phyloP scores from a whole-genome alignment of 1,139 yeast genomes.

The Candida pseudoviswanathii region DNA sequence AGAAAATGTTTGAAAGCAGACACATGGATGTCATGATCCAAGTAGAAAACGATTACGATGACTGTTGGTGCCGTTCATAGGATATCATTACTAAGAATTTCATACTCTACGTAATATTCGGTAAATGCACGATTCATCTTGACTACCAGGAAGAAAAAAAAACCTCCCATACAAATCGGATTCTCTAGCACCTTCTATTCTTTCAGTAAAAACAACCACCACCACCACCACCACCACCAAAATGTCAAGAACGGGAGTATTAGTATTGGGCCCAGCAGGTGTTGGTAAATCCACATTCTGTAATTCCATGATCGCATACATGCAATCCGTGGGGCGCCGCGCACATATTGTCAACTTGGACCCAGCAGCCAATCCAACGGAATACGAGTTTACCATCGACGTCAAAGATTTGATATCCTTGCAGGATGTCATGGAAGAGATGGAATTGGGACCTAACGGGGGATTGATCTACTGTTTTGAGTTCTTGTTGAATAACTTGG shows the following conservation, averaged over 20 bases:
- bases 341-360: conserved; percentile 95
- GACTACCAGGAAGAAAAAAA: neutral
- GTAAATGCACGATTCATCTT: conserved; percentile 3
- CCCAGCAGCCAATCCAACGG: conserved; percentile 96
- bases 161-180: neutral
- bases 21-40: conserved; percentile 57
- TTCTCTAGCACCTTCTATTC: neutral
- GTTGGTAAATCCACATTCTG: conserved; percentile 95
- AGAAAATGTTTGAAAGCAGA: conserved; percentile 36
- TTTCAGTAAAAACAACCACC: neutral
- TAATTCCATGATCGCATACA: conserved; percentile 80
- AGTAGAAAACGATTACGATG: conserved; percentile 58
- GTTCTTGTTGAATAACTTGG: conserved; percentile 79
- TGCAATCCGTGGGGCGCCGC: conserved; percentile 87
- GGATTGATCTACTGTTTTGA: conserved; percentile 93
- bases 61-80: conserved; percentile 56
- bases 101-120: neutral
- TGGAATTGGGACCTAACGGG: conserved; percentile 94
- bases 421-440: conserved; percentile 96
- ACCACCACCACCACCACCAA: conserved; percentile 1
- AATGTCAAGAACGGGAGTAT: conserved; percentile 96
- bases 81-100: neutral
- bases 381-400: conserved; percentile 90
- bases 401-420: conserved; percentile 87
- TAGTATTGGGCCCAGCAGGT: conserved; percentile 97